Conservation (phyloP, 441 rosid genomes). For the Arabidopsis hybrid region DNA sequence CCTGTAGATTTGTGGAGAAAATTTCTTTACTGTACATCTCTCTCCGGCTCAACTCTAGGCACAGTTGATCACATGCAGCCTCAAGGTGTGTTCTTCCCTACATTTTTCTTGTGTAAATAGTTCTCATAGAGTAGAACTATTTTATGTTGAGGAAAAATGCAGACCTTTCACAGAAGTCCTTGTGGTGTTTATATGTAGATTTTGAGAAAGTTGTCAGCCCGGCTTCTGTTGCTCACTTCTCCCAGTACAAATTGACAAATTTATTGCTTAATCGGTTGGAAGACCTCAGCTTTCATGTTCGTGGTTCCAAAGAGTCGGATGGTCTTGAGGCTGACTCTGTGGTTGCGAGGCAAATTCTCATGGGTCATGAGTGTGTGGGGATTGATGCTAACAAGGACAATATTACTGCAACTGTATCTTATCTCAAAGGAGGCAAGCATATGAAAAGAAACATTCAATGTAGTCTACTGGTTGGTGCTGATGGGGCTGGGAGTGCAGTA, state of each 20-base stretch:
- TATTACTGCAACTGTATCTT: constrained; percentile 66
- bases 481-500: constrained; percentile 90
- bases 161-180: constrained; percentile 10
- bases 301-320: constrained; percentile 45
- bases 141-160: background rate
- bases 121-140: background rate
- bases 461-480: constrained; percentile 77
- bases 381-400: constrained; percentile 54
- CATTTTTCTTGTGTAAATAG: background rate
- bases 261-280: constrained; percentile 72
- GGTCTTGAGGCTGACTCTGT: constrained; percentile 41
- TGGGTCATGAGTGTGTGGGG: constrained; percentile 86
- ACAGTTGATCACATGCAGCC: constrained; percentile 97
- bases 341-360: constrained; percentile 60
- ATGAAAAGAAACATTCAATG: constrained; percentile 64
- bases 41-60: constrained; percentile 86
- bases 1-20: constrained; percentile 93
- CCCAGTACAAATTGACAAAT: constrained; percentile 77
- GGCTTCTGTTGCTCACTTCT: constrained; percentile 87
- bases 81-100: constrained; percentile 63
- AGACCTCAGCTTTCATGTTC: constrained; percentile 57
- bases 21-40: constrained; percentile 89
- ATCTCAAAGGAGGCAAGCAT: constrained; percentile 56
- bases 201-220: constrained; percentile 87
- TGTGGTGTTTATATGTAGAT: constrained; percentile 56